Evolutionary conservation across 2,329 filamentous ascomycete species (phyloP).

Genomic region (Verticillium dahliae): DNA sequence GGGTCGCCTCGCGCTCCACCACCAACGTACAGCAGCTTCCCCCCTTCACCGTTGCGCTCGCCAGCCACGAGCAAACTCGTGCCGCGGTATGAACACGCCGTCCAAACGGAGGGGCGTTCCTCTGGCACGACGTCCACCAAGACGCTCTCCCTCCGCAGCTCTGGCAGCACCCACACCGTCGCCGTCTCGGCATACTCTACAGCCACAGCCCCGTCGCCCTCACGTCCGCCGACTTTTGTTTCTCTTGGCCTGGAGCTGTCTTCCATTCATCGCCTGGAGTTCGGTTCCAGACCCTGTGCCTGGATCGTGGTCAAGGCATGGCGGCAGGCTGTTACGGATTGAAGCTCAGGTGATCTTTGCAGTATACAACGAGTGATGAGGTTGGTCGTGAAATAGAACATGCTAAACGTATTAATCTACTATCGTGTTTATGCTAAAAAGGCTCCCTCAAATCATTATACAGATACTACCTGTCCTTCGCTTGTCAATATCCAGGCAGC

Average conservation of each 20-base stretch:
- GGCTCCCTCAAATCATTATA: not conserved
- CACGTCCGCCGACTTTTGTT: constrained; percentile 19
- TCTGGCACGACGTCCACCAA: not conserved
- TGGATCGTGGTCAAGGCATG: not conserved
- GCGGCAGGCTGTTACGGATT: too few relatives aligned
- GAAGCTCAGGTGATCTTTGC: too few relatives aligned
- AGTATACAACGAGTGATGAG: too few relatives aligned
- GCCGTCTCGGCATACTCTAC: not conserved
- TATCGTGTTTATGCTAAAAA: not conserved
- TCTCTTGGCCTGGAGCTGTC: not conserved
- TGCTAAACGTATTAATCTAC: too few relatives aligned
- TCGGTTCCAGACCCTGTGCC: too few relatives aligned
- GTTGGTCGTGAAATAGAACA: too few relatives aligned
- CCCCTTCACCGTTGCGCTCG: not conserved
- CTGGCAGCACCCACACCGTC: not conserved
- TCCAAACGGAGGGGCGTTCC: not conserved
- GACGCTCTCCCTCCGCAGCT: constrained; percentile 8
- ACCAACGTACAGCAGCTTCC: not conserved
- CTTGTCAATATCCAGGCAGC: not conserved
- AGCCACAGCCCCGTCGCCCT: constrained; percentile 20
- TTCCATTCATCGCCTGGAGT: too few relatives aligned
- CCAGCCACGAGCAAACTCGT: not conserved
- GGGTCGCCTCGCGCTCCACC: not conserved
- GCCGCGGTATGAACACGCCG: not conserved
- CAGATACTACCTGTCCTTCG: not conserved